Evolutionary conservation across 129 eudicot genomes (phyloP), one percentile per base, ranked within the genome.

Genomic region (Arctium minus): DNA sequence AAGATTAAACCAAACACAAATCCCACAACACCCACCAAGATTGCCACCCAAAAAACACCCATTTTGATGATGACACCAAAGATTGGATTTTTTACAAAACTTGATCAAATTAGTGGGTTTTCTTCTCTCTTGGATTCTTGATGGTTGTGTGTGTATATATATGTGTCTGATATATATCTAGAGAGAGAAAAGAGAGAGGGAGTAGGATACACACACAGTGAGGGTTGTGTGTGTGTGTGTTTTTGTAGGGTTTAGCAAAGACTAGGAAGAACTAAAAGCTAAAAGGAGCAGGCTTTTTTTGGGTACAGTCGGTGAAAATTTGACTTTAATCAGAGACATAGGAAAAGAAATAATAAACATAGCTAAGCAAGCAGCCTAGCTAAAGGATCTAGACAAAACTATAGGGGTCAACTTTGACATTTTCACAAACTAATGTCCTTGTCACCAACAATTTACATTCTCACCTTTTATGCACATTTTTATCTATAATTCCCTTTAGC

Each of bases 321-420:
- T 79, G 87, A 84, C 87, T 84, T 84, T 84, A 84, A 84, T 84
- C 87, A 84, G 77, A 84, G 80, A 80, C 87, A 67, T 84, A 84
- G 86, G 86, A 77, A 79, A 74, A 64, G 62, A 73, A 74, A 84
- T 73, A 73, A 79, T 73, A 73, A 79, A 31, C 80, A 84, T 84
- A 79, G 87, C 84, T 79, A 84, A 65, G 84, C 68, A n/a, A 60
- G 68, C 68, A 60, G 68, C 68, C 72, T 84, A 79, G 84, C 87
- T 79, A 79, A 60, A 79, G 87, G 87, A 84, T 84, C 87, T 84
- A 79, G 83, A 84, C 79, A 84, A 83, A 67, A 73, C 31, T 64
- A 6, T 84, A 84, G 87, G 84, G 87, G 76, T 46, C 62, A 74
- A 36, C 35, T 64, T 84, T 79, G 80, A 64, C 75, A 73, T 65